Conservation (phyloP, 2,329 filamentous ascomycete species). For the Fonsecaea monophora region DNA sequence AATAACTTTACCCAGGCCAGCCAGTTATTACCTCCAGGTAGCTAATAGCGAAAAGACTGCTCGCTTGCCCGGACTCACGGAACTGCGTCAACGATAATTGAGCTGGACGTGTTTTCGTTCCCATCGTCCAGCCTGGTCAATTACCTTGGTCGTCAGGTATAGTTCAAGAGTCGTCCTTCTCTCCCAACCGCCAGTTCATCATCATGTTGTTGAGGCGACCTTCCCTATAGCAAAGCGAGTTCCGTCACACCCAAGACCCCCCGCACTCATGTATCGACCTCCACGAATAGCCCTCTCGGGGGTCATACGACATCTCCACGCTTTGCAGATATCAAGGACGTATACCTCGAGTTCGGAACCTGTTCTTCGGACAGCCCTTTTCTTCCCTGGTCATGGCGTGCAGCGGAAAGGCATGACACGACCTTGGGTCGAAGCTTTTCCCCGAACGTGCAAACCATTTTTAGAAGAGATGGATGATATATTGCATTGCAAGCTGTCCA, state of each 20-base stretch:
- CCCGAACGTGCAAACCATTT: slow-evolving; percentile 74
- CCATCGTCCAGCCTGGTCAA: slow-evolving; percentile 1
- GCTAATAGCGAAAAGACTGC: neutral
- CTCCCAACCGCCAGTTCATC: neutral
- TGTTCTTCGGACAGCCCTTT: slow-evolving; percentile 53
- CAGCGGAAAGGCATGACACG: slow-evolving; percentile 87
- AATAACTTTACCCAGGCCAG: neutral
- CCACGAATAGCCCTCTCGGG: slow-evolving; percentile 20
- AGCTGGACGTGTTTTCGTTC: slow-evolving; percentile 1
- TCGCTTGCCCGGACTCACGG: slow-evolving; percentile 25
- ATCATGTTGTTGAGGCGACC: slow-evolving; percentile 16
- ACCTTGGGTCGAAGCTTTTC: slow-evolving; percentile 87
- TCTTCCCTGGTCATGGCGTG: slow-evolving; percentile 73
- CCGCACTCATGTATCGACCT: slow-evolving; percentile 29
- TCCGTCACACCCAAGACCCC: slow-evolving; percentile 4
- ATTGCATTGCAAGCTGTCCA: slow-evolving; percentile 75
- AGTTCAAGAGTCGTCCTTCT: neutral
- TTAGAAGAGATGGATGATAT: slow-evolving; percentile 84
- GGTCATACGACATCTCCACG: slow-evolving; percentile 15
- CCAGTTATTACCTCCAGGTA: neutral
- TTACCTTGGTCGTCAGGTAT: neutral
- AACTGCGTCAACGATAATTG: slow-evolving; percentile 7
- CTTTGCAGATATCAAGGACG: slow-evolving; percentile 19
- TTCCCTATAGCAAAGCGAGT: neutral
- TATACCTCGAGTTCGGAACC: slow-evolving; percentile 36